These are phyloP conservation scores for Moringa oleifera DNA, from an alignment of 345 rosid species.

Conservation along the genomic window DNA sequence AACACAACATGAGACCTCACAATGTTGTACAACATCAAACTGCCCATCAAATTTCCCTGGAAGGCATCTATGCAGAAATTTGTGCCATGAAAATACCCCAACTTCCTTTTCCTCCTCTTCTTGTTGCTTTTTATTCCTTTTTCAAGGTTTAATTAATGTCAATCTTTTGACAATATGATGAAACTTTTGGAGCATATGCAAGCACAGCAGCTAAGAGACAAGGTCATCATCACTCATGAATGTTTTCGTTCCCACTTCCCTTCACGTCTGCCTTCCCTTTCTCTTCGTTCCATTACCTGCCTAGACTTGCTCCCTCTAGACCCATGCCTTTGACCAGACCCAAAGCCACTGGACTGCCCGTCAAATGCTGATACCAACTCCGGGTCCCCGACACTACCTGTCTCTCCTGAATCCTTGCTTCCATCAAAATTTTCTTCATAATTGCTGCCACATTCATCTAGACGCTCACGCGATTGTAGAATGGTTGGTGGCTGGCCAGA, in stretches of 20 bases:
- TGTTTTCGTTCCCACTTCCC: constrained; percentile 91
- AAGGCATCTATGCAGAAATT: too few relatives aligned
- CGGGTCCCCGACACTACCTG: constrained; percentile 67
- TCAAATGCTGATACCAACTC: constrained; percentile 56
- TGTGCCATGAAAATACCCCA: too few relatives aligned
- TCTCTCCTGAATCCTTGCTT: constrained; percentile 73
- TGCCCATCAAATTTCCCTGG: too few relatives aligned
- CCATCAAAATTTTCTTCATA: constrained; percentile 72
- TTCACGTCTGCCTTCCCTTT: constrained; percentile 63
- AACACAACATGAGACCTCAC: too few relatives aligned
- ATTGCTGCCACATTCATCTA: constrained; percentile 57
- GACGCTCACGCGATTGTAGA: constrained; percentile 68
- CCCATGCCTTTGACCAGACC: constrained; percentile 52
- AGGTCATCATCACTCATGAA: too few relatives aligned
- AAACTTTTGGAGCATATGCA: too few relatives aligned
- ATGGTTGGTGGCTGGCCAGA: constrained; percentile 69
- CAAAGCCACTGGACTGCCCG: constrained; percentile 48
- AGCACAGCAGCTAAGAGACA: too few relatives aligned
- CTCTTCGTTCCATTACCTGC: constrained; percentile 62
- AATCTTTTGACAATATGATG: too few relatives aligned
- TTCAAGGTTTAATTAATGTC: too few relatives aligned
- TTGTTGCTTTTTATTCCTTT: too few relatives aligned
- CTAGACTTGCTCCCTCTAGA: constrained; percentile 67
- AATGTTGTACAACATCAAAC: too few relatives aligned
- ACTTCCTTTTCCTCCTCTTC: too few relatives aligned